Evolutionary conservation across 1,284 basidiomycete species (phyloP).

Genomic region (Coriolopsis trogii): DNA sequence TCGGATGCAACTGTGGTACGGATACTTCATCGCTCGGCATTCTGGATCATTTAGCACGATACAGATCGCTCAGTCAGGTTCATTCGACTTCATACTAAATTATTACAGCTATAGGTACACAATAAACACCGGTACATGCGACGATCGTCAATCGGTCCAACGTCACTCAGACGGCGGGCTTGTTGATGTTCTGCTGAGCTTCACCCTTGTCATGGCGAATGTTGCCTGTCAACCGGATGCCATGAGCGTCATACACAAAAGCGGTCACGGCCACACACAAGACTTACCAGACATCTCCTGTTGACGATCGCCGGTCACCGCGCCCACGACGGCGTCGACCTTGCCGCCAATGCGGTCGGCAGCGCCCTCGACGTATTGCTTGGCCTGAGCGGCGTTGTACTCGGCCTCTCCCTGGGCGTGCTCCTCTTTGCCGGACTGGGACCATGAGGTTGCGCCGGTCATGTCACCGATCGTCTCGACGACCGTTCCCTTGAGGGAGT

Average conservation of each 20-base stretch:
- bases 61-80: no score
- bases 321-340: conserved; percentile 50
- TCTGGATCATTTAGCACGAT: no score
- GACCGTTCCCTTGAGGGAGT: conserved; percentile 60
- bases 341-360: conserved; percentile 65
- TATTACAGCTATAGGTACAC: no score
- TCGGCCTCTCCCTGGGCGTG: conserved; percentile 69
- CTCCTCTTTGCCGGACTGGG: conserved; percentile 65
- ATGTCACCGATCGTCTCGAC: conserved; percentile 62
- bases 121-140: no score
- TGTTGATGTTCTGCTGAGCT: conserved; percentile 56
- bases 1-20: no score
- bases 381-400: conserved; percentile 55
- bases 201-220: conserved; percentile 61
- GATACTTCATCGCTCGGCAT: no score
- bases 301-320: conserved; percentile 54
- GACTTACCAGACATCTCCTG: conserved; percentile 61
- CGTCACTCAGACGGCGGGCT: conserved; percentile 30
- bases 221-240: conserved; percentile 45
- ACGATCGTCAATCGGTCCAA: no score
- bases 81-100: no score
- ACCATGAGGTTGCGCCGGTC: conserved; percentile 50
- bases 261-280: background rate
- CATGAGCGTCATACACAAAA: background rate
- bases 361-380: conserved; percentile 60